These are phyloP conservation scores for Candida schatavii DNA, from an alignment of 805 yeast genomes.

Conservation along the genomic window DNA sequence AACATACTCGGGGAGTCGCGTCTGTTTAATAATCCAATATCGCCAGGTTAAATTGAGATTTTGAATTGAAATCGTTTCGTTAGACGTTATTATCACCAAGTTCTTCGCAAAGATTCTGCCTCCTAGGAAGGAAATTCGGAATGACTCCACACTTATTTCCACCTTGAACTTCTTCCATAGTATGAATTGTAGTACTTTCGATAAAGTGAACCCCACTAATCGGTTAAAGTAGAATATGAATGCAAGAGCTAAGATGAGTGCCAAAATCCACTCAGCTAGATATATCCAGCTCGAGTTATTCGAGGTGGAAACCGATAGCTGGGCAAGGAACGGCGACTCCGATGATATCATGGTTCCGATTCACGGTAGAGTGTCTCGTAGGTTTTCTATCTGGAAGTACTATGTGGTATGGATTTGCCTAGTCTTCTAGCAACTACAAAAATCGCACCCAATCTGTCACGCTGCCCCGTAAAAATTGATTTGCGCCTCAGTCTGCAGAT, in stretches of 20 bases:
- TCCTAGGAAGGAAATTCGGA: constrained; percentile 75
- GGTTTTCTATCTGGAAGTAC: too few species aligned
- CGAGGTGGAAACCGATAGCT: constrained; percentile 15
- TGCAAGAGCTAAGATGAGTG: constrained; percentile 57
- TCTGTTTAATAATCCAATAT: constrained; percentile 66
- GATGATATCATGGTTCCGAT: neutral
- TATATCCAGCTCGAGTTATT: constrained; percentile 57
- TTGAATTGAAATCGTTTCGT: constrained; percentile 67
- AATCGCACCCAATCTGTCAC: too few species aligned
- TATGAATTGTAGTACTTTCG: constrained; percentile 47
- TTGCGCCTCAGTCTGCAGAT: too few species aligned
- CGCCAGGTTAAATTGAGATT: constrained; percentile 84
- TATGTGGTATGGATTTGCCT: too few species aligned
- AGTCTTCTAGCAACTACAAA: too few species aligned
- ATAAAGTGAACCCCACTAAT: constrained; percentile 57
- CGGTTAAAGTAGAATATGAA: constrained; percentile 77
- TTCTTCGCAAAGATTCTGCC: constrained; percentile 82
- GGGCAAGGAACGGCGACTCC: constrained; percentile 17
- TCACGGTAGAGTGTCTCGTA: too few species aligned
- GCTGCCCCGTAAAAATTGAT: too few species aligned
- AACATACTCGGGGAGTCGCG: constrained; percentile 38
- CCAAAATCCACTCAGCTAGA: constrained; percentile 76
- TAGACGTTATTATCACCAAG: constrained; percentile 66
- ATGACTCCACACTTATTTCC: constrained; percentile 64
- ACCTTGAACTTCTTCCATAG: constrained; percentile 65